phyloP scores from a whole-genome alignment of 2,329 filamentous ascomycete genomes.

The Diaporthe sp. region DNA sequence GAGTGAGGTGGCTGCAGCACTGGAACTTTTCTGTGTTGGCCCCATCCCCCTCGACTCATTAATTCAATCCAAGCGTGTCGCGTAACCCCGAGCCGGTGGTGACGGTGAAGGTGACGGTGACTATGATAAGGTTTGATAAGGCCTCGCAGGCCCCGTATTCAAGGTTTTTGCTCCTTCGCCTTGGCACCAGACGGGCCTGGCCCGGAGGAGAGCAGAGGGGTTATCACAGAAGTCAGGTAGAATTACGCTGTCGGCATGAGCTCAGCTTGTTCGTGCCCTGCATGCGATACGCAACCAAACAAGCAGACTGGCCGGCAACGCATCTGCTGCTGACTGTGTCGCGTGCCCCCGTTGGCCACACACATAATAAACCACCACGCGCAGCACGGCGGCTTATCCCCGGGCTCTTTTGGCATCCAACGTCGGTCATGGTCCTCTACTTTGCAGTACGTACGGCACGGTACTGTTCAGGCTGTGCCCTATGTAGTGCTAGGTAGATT shows the following conservation, averaged over 20 bases:
- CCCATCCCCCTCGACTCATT: background rate
- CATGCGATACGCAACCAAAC: background rate
- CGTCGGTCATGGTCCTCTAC: background rate
- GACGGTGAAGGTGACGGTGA: background rate
- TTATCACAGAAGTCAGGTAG: background rate
- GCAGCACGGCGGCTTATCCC: constrained; percentile 15
- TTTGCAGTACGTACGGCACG: background rate
- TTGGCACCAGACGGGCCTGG: constrained; percentile 5
- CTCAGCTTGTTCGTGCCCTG: background rate
- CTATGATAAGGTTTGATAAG: constrained; percentile 24
- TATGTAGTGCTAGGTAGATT: background rate
- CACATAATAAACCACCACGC: background rate
- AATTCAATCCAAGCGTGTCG: background rate
- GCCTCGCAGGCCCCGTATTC: constrained; percentile 20
- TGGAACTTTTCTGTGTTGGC: background rate
- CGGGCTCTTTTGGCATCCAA: constrained; percentile 4
- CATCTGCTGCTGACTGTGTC: background rate
- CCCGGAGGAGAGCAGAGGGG: background rate
- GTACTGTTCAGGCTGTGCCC: background rate
- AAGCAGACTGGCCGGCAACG: background rate
- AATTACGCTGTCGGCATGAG: background rate
- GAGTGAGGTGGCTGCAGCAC: background rate
- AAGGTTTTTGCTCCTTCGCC: constrained; percentile 15
- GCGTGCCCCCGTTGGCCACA: background rate
- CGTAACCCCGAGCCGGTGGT: background rate